These are phyloP conservation scores for Ambrosia hybrid DNA, from an alignment of 140 eudicot genomes.

Conservation along the genomic window DNA sequence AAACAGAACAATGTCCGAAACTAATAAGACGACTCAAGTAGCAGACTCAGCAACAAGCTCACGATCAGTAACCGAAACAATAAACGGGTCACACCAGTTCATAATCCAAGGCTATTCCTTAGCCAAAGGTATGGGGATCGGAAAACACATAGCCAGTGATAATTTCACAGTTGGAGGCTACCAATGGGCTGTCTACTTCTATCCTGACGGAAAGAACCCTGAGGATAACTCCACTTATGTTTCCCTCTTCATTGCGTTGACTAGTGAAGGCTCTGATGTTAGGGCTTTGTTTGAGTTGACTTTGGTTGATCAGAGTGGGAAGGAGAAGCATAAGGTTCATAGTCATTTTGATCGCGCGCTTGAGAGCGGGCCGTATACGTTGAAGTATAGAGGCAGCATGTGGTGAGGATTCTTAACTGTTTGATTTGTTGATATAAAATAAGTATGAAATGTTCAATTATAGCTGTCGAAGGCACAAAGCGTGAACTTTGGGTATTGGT, in stretches of 20 bases:
- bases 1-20: slow-evolving; percentile 19
- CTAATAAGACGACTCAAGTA: slow-evolving; percentile 19
- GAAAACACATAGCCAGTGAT: slow-evolving; percentile 34
- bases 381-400: slow-evolving; percentile 39
- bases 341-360: slow-evolving; percentile 31
- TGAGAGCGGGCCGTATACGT: slow-evolving; percentile 31
- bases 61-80: slow-evolving; percentile 23
- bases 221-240: slow-evolving; percentile 29
- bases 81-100: slow-evolving; percentile 28
- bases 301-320: slow-evolving; percentile 33
- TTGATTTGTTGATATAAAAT: not conserved
- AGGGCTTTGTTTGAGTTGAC: slow-evolving; percentile 33
- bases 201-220: slow-evolving; percentile 31
- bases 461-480: not conserved
- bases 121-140: slow-evolving; percentile 35
- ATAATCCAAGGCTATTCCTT: slow-evolving; percentile 28
- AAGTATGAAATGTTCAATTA: not conserved
- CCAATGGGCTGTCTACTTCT: slow-evolving; percentile 33
- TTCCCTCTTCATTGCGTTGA: slow-evolving; percentile 29
- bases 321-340: slow-evolving; percentile 27
- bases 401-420: slow-evolving; percentile 17
- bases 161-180: slow-evolving; percentile 33
- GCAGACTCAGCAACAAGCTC: slow-evolving; percentile 19
- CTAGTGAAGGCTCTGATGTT: slow-evolving; percentile 32
- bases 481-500: no score